These are phyloP conservation scores for Verticillium nonalfalfae DNA, from an alignment of 2,329 filamentous ascomycete species.

Conservation along the genomic window DNA sequence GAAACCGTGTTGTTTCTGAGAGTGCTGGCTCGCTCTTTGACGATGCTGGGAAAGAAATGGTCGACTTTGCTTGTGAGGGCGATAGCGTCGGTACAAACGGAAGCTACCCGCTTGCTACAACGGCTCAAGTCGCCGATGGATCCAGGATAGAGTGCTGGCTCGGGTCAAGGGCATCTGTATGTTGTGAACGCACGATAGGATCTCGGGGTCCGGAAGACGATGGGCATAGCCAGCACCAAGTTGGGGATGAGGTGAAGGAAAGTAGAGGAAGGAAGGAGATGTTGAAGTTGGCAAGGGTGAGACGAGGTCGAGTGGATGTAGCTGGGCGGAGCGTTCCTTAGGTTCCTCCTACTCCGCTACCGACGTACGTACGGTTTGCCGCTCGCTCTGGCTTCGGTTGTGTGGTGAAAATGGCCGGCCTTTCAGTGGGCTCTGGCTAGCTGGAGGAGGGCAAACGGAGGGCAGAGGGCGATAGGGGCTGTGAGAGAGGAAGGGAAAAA, in stretches of 20 bases:
- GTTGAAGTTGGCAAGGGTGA: background rate
- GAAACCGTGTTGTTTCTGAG: background rate
- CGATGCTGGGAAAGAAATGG: background rate
- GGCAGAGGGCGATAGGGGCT: background rate
- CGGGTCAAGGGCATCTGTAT: background rate
- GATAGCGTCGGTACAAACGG: background rate
- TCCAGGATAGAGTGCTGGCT: background rate
- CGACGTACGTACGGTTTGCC: background rate
- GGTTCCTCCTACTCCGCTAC: background rate
- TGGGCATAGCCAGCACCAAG: background rate
- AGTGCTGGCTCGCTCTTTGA: background rate
- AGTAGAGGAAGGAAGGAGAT: background rate
- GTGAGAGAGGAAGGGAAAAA: background rate
- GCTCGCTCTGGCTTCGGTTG: background rate
- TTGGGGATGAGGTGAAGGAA: background rate
- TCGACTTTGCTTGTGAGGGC: background rate
- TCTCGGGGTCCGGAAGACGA: background rate
- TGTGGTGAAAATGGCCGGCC: background rate
- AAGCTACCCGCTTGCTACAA: background rate
- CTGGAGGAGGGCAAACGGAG: background rate
- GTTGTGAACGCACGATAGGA: background rate
- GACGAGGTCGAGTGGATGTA: background rate
- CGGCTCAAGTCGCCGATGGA: background rate
- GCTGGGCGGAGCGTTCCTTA: background rate
- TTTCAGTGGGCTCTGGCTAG: too few species aligned